Evolutionary conservation across 1,284 basidiomycete species (phyloP).

Genomic region (Trichosporon faecale): DNA sequence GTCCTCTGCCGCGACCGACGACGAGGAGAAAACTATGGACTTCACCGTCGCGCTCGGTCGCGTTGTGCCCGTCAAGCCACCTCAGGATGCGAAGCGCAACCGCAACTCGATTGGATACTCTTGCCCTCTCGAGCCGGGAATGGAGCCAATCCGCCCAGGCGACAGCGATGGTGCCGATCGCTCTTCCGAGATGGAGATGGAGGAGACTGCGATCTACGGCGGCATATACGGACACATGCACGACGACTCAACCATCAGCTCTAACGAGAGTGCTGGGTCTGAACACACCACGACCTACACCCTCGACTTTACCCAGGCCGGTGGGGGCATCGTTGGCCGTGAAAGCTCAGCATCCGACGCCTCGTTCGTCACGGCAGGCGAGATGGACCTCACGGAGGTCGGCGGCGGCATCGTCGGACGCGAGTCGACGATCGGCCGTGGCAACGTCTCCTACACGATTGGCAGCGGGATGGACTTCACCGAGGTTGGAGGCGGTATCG

Average conservation of each 20-base stretch:
- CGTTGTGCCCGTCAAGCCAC: constrained; percentile 44
- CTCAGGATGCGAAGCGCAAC: constrained; percentile 36
- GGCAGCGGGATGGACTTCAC: constrained; percentile 43
- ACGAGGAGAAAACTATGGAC: constrained; percentile 52
- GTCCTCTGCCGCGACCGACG: constrained; percentile 24
- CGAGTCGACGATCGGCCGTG: not conserved
- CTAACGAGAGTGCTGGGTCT: constrained; percentile 15
- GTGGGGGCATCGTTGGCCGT: constrained; percentile 39
- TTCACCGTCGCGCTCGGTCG: constrained; percentile 53
- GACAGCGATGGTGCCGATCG: constrained; percentile 45
- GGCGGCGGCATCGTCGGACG: constrained; percentile 38
- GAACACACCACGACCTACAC: constrained; percentile 17
- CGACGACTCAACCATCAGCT: constrained; percentile 35
- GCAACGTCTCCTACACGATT: not conserved
- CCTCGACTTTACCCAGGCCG: constrained; percentile 40
- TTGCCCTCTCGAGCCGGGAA: constrained; percentile 27
- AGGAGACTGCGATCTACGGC: constrained; percentile 48
- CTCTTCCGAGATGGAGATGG: constrained; percentile 40
- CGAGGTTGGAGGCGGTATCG: constrained; percentile 43
- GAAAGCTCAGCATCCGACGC: not conserved
- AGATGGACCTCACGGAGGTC: constrained; percentile 46
- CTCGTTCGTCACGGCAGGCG: not conserved
- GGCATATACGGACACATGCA: constrained; percentile 32
- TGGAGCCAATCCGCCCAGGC: constrained; percentile 29
- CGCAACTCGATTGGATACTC: constrained; percentile 49